Conservation (phyloP, 805 yeast species). For the Candida taoyuanica region DNA sequence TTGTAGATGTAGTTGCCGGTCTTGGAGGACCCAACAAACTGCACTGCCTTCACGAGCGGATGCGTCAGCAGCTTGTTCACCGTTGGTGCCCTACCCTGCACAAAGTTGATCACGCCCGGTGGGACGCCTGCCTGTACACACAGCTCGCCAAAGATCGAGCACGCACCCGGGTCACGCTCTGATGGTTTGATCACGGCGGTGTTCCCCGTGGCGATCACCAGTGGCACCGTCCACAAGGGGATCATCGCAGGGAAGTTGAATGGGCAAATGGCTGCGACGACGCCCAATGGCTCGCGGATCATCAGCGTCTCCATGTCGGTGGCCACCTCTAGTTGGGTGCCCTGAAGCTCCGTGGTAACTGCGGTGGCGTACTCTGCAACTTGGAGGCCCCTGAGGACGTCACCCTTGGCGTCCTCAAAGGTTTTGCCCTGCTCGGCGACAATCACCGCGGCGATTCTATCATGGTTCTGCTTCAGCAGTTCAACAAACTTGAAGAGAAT, state of each 20-base stretch:
- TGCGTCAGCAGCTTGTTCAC: constrained; percentile 67
- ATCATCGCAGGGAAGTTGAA: constrained; percentile 85
- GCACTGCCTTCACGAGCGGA: constrained; percentile 65
- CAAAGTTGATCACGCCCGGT: constrained; percentile 63
- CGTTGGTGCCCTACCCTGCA: constrained; percentile 69
- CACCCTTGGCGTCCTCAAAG: constrained; percentile 70
- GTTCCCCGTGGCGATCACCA: constrained; percentile 61
- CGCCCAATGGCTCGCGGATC: constrained; percentile 69
- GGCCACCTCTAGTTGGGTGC: constrained; percentile 61
- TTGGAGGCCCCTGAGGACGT: constrained; percentile 70
- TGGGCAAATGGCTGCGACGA: constrained; percentile 75
- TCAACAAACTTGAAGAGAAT: constrained; percentile 65
- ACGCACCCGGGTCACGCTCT: constrained; percentile 77
- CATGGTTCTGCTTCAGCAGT: constrained; percentile 60
- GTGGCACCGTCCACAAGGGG: constrained; percentile 52
- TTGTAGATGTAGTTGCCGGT: constrained; percentile 71
- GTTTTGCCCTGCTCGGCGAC: constrained; percentile 76
- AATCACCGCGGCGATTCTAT: constrained; percentile 58
- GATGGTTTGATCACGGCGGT: constrained; percentile 66
- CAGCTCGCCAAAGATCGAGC: constrained; percentile 65
- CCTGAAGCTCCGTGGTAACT: constrained; percentile 59
- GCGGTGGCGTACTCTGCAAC: constrained; percentile 74
- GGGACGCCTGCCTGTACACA: constrained; percentile 69
- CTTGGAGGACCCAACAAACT: constrained; percentile 72
- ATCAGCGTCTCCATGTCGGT: constrained; percentile 72